A percentile compares a stretch with the other conserved stretches of the same genome.
phyloP scores from a whole-genome alignment of 352 stramenopile genomes.

The Phytophthora pinifolia region DNA sequence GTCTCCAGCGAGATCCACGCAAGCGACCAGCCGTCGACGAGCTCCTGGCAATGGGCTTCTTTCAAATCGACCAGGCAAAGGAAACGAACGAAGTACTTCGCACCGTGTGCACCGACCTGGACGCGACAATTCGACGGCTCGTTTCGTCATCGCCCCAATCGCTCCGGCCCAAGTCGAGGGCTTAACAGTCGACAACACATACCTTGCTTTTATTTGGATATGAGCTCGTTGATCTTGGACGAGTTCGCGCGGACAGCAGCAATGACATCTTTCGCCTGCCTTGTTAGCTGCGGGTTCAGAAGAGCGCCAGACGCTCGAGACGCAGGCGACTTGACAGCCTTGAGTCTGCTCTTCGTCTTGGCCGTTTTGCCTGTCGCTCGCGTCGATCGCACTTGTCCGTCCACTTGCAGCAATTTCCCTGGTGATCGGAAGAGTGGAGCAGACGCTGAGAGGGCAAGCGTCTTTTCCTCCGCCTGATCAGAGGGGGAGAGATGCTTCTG shows the following conservation, averaged over 20 bases:
- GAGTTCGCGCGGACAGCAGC: slow-evolving; percentile 60
- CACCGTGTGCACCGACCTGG: slow-evolving; percentile 56
- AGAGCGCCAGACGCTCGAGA: slow-evolving; percentile 25
- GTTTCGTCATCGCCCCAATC: slow-evolving; percentile 16
- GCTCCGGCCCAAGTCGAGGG: slow-evolving; percentile 13
- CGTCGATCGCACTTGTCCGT: slow-evolving; percentile 1
- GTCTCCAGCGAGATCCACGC: slow-evolving; percentile 44
- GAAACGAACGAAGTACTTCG: slow-evolving; percentile 57
- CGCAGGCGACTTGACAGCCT: slow-evolving; percentile 18
- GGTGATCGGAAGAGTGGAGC: slow-evolving; percentile 16
- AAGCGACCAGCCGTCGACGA: slow-evolving; percentile 36
- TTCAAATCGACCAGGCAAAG: slow-evolving; percentile 49
- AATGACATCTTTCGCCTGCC: slow-evolving; percentile 61
- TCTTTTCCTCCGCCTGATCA: slow-evolving; percentile 5
- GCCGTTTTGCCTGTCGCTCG: slow-evolving; percentile 6
- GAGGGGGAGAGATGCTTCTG: slow-evolving; percentile 36
- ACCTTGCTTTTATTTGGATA: slow-evolving; percentile 41
- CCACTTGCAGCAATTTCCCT: not conserved
- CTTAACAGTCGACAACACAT: too few species aligned
- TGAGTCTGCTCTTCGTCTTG: slow-evolving; percentile 26
- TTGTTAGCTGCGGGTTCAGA: slow-evolving; percentile 54
- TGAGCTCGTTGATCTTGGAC: slow-evolving; percentile 78
- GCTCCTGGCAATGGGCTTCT: slow-evolving; percentile 47
- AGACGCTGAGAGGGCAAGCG: slow-evolving; percentile 23
- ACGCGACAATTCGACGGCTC: slow-evolving; percentile 54